phyloP scores from a whole-genome alignment of 306 rosid species.

The Lathyrus sativus region DNA sequence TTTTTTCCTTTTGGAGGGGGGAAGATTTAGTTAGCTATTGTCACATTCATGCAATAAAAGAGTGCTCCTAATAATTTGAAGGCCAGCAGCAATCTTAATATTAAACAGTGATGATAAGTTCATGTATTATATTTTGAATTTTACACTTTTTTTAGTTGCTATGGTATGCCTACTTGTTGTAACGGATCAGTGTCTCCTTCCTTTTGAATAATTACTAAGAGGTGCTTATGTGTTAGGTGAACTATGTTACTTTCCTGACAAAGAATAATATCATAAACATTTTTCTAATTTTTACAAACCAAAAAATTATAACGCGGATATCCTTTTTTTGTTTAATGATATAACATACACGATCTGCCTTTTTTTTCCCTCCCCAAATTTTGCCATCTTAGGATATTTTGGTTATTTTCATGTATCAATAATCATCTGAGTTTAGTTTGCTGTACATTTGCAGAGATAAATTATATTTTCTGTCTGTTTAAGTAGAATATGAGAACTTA shows the following conservation, averaged over 20 bases:
- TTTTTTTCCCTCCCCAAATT: background rate
- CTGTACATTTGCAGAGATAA: too few species aligned
- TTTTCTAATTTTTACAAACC: background rate
- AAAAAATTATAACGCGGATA: background rate
- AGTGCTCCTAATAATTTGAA: background rate
- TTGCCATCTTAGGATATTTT: background rate
- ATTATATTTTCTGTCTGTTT: too few species aligned
- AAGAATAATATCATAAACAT: background rate
- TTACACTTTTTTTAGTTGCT: conserved; percentile 23
- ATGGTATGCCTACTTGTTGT: background rate
- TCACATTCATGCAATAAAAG: conserved; percentile 10
- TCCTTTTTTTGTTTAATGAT: background rate
- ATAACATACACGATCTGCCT: background rate
- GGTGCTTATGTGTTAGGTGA: conserved; percentile 5
- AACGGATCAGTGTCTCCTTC: background rate
- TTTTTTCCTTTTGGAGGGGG: background rate
- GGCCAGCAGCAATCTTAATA: background rate
- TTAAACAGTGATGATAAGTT: conserved; percentile 15
- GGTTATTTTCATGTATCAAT: too few species aligned
- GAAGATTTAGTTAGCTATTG: background rate
- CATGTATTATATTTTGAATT: background rate
- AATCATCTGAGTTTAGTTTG: too few species aligned
- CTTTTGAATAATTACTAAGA: conserved; percentile 1
- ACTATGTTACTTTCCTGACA: background rate
- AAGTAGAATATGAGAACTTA: too few species aligned